Evolutionary conservation across 1,284 basidiomycete species (phyloP), one percentile per base, ranked within the genome.

Genomic region (Ustilago xerochloae): DNA sequence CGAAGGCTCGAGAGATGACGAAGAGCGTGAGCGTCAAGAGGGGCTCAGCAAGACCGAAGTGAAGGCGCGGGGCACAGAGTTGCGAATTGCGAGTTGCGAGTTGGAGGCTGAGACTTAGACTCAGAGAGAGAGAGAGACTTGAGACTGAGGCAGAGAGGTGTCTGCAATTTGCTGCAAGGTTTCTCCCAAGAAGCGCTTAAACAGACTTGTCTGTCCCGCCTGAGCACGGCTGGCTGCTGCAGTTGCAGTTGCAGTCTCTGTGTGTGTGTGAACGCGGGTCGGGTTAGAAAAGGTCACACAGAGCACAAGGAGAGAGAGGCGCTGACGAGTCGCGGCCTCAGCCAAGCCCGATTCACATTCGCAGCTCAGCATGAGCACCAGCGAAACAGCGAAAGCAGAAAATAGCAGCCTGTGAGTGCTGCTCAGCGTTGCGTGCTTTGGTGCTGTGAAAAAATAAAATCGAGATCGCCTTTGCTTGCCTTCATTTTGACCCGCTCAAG

Each of bases 81-180:
- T 33, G 15, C 22, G 41, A 24, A 20, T 24, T 24, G 41, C 41
- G 24, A 43, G 41, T 43, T n/a, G 41, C 22, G 41, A 24, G 4
- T 43, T 8, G 26, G 41, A 43, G 41, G 38, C 38, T 41, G 38
- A 41, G 38, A 41, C 20, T 24, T 20, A 24, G 41, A 43, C 41
- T 43, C 22, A 43, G 13, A 24, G 22, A 24, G 13, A 43, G 41
- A 43, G 10, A n/a, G n/a, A n/a, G n/a, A n/a, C n/a, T n/a, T n/a
- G 41, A 24, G 41, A 43, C 41, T 43, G 41, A 43, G 13, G 41
- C 41, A 24, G 13, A 43, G 41, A 43, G 10, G 15, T 33, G 32
- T 10, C 15, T 38, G 35, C 32, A 49, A 35, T 33, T 49, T 49
- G 47, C 47, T 49, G 47, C 47, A 49, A 49, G 47, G 18, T 28